These are phyloP conservation scores for Nothophoma quercina DNA, from an alignment of 2,329 filamentous ascomycete genomes.

Conservation along the genomic window DNA sequence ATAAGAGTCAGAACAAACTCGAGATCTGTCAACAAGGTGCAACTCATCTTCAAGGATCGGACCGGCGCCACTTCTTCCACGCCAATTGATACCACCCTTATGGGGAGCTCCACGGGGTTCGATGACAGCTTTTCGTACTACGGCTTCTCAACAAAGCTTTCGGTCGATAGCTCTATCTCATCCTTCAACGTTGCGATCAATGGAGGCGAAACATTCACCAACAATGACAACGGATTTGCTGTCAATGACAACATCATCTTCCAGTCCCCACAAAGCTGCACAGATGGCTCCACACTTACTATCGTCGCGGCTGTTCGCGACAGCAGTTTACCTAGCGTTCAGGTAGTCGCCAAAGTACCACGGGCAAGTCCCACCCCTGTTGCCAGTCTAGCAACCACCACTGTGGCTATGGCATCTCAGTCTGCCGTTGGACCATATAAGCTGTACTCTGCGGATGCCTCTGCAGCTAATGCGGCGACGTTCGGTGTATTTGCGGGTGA, in stretches of 20 bases:
- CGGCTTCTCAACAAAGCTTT: constrained; percentile 54
- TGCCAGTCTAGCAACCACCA: constrained; percentile 33
- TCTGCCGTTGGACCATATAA: constrained; percentile 34
- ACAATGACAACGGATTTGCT: constrained; percentile 65
- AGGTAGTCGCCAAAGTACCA: constrained; percentile 33
- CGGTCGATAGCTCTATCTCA: constrained; percentile 66
- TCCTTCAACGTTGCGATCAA: constrained; percentile 65
- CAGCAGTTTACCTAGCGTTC: constrained; percentile 21
- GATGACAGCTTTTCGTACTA: constrained; percentile 65
- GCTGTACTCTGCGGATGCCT: constrained; percentile 32
- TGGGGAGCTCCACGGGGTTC: constrained; percentile 62
- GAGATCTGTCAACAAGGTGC: constrained; percentile 57
- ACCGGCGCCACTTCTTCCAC: constrained; percentile 58
- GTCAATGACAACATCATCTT: constrained; percentile 64
- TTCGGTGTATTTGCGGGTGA: constrained; percentile 34
- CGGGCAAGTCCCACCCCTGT: constrained; percentile 29
- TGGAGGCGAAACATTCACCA: constrained; percentile 60
- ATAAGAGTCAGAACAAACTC: constrained; percentile 66
- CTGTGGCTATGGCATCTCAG: constrained; percentile 34
- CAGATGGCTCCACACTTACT: constrained; percentile 40
- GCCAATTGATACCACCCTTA: constrained; percentile 54
- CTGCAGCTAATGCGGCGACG: constrained; percentile 21
- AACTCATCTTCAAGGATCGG: constrained; percentile 65
- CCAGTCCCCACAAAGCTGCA: constrained; percentile 65
- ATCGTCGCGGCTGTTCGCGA: constrained; percentile 37